phyloP scores from a whole-genome alignment of 208 protist species.

The Strigomonas oncopelti region DNA sequence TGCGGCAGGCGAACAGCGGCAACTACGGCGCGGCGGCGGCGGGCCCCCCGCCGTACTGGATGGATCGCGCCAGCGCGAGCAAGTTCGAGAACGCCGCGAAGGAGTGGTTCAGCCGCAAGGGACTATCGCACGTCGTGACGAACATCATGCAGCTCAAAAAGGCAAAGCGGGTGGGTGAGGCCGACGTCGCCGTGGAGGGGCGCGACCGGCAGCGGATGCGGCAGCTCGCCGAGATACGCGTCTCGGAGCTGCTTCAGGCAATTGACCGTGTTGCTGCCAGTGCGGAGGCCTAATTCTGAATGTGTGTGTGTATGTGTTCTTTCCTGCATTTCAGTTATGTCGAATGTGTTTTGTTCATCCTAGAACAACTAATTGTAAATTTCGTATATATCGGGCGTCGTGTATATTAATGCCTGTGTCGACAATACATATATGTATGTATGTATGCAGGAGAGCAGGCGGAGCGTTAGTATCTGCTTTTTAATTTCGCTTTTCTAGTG shows the following conservation, averaged over 20 bases:
- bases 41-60: slow-evolving; percentile 48
- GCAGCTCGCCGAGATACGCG: slow-evolving; percentile 36
- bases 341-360: not conserved
- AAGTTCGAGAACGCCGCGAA: slow-evolving; percentile 84
- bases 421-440: too few relatives aligned
- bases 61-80: slow-evolving; percentile 77
- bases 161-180: slow-evolving; percentile 26
- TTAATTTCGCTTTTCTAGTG: too few relatives aligned
- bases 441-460: too few relatives aligned
- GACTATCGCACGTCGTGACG: slow-evolving; percentile 67
- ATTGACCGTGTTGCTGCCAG: slow-evolving; percentile 27
- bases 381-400: too few relatives aligned
- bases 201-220: slow-evolving; percentile 24
- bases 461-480: too few relatives aligned
- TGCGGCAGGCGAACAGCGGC: slow-evolving; percentile 63
- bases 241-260: slow-evolving; percentile 45
- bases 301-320: slow-evolving; percentile 9
- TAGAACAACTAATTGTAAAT: not conserved
- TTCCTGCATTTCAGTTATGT: slow-evolving; percentile 33
- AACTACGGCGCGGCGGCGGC: slow-evolving; percentile 22
- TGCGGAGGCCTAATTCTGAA: not conserved
- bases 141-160: slow-evolving; percentile 60
- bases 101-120: slow-evolving; percentile 79
- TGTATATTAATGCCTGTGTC: too few relatives aligned
- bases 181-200: slow-evolving; percentile 6